Evolutionary conservation across 108 stramenopile genomes (phyloP).

Genomic region (Skeletonema marinoi): DNA sequence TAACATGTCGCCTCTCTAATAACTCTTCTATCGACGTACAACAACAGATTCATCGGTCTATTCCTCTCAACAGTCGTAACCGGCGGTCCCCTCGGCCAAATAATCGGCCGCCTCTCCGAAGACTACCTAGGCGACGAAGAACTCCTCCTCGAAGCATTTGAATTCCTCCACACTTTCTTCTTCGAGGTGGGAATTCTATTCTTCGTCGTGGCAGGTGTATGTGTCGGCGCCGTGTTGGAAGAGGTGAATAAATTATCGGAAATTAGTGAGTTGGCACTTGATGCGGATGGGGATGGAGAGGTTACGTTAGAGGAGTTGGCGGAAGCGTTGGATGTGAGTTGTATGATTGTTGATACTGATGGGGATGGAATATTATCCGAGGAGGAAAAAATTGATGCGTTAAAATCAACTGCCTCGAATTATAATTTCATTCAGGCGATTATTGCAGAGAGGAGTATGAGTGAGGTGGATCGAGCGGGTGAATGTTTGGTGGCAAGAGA

Average conservation of each 20-base stretch:
- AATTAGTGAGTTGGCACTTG: conserved; percentile 23
- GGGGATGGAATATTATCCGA: conserved; percentile 41
- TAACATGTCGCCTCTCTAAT: no score
- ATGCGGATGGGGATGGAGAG: conserved; percentile 48
- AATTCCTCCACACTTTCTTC: conserved; percentile 47
- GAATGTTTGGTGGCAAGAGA: conserved; percentile 42
- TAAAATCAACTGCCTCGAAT: neutral
- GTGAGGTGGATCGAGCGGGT: conserved; percentile 15
- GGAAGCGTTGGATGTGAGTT: conserved; percentile 20
- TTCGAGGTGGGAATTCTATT: conserved; percentile 48
- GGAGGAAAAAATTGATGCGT: conserved; percentile 29
- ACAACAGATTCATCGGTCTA: conserved; percentile 28
- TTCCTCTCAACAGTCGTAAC: conserved; percentile 35
- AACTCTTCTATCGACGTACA: neutral
- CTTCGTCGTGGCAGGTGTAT: conserved; percentile 39
- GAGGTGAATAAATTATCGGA: conserved; percentile 17
- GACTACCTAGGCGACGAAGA: conserved; percentile 45
- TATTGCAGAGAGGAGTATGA: neutral
- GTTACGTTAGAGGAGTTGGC: conserved; percentile 42
- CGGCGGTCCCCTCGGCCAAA: conserved; percentile 21
- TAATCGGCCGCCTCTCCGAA: conserved; percentile 25
- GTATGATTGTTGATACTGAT: conserved; percentile 33
- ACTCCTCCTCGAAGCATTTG: conserved; percentile 49
- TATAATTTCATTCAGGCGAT: neutral
- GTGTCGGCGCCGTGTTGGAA: conserved; percentile 30